Evolutionary conservation across 306 rosid species (phyloP).

Genomic region (Sechiopsis laciniata): DNA sequence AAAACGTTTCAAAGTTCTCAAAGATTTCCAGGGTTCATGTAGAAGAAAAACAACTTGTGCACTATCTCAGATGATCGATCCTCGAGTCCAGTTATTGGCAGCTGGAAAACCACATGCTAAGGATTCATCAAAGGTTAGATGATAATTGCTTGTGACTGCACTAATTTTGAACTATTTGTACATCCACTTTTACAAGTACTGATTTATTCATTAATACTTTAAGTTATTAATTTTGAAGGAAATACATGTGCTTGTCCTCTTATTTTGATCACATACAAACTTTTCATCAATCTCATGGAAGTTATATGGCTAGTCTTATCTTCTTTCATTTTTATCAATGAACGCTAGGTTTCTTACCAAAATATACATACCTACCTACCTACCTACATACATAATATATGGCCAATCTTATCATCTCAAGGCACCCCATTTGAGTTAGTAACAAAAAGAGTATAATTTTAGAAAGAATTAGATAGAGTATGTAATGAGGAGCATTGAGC

Average conservation of each 20-base stretch:
- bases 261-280: background rate
- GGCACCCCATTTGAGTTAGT: background rate
- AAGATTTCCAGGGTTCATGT: constrained; percentile 68
- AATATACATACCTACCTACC: background rate
- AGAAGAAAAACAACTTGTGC: constrained; percentile 56
- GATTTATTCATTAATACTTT: background rate
- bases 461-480: too few relatives aligned
- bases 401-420: background rate
- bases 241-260: background rate
- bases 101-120: constrained; percentile 33
- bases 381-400: too few relatives aligned
- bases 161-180: background rate
- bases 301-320: background rate
- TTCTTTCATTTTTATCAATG: background rate
- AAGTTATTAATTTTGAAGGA: too few relatives aligned
- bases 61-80: constrained; percentile 67
- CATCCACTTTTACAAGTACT: background rate
- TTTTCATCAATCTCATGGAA: background rate
- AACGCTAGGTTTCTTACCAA: background rate
- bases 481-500: background rate
- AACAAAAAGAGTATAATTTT: background rate
- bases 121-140: constrained; percentile 53
- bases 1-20: constrained; percentile 60
- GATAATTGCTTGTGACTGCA: background rate
- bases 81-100: constrained; percentile 65